Base-by-base conservation (phyloP, 805 yeast species). In the Lipomyces chichibuensis region DNA sequence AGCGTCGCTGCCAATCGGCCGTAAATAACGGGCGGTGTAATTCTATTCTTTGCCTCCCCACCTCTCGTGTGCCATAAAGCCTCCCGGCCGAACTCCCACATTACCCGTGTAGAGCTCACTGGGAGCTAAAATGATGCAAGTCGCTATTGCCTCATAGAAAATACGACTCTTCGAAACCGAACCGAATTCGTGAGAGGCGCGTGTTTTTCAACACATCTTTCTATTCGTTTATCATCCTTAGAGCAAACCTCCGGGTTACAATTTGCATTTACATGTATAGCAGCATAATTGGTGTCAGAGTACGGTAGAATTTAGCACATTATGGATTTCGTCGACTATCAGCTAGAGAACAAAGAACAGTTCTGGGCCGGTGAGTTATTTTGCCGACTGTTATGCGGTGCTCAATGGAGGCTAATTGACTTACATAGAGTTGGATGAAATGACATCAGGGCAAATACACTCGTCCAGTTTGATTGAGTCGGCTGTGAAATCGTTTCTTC, bases 381-480 rank as follows among this genome's bases (percentile, higher is more conserved):
- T 43, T 17, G 13, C 49, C 49, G 20, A 17, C 9, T 43, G 23
- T 43, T 6, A n/a, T 43, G 49, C 23, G 20, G n/a, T 14, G 39
- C 49, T 43, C 23, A 17, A 7, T 43, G 49, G 23, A 43, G 23
- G 11, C 49, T 43, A 43, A 43, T n/a, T 2, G 23, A 17, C 23
- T 43, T 6, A n/a, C 49, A 5, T 86, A n/a, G 88, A 85, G 70
- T 87, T 86, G 62, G 82, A 81, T 4, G 87, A 79, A 52, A 85
- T 80, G 23, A 83, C 77, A 67, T 83, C 84, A 63, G 84, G 76
- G 13, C 78, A 73, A 1, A 71, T 57, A 1, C 88, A 88, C 20
- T 82, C 79, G 14, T 76, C 73, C 1, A 73, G 81, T 14, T 64
- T 66, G 32, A 66, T 75, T 29, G 77, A 75, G 49, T 60, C 66